Conservation (phyloP, 345 rosid species). For the Salix dunnii region DNA sequence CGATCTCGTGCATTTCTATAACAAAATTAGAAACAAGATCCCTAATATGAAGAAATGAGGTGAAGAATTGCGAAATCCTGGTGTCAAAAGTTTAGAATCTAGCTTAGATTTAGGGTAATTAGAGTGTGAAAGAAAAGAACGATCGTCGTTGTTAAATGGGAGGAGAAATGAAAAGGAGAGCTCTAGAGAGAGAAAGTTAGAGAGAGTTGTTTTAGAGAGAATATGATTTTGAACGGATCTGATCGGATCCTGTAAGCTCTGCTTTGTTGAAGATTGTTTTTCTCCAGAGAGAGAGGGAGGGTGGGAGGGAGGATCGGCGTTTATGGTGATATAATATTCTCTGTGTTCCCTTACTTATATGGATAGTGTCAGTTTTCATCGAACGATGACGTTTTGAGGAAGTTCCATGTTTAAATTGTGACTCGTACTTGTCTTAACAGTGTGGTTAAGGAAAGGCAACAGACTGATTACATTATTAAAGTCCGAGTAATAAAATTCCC, state of each 20-base stretch:
- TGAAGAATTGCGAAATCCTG: conserved; percentile 7
- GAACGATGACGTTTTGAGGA: too few species aligned
- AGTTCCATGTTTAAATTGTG: too few species aligned
- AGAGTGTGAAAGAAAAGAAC: conserved; percentile 2
- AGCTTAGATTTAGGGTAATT: neutral
- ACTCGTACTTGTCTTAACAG: too few species aligned
- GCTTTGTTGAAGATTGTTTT: neutral
- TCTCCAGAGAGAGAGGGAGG: neutral
- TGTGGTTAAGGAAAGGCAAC: too few species aligned
- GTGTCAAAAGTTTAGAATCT: neutral
- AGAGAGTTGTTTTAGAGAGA: neutral
- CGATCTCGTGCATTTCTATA: conserved; percentile 49
- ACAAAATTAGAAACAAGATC: neutral
- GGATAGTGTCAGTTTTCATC: too few species aligned
- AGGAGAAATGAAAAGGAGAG: neutral
- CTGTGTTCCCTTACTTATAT: neutral
- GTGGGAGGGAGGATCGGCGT: conserved; percentile 15
- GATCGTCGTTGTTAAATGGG: neutral
- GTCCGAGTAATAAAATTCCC: too few species aligned
- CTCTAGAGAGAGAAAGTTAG: neutral
- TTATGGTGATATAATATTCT: conserved; percentile 8
- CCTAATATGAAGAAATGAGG: conserved; percentile 18
- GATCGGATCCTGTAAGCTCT: conserved; percentile 37
- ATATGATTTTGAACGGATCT: conserved; percentile 27
- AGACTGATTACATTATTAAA: too few species aligned